phyloP scores from a whole-genome alignment of 2,329 filamentous ascomycete species.

The Huntiella moniliformis region DNA sequence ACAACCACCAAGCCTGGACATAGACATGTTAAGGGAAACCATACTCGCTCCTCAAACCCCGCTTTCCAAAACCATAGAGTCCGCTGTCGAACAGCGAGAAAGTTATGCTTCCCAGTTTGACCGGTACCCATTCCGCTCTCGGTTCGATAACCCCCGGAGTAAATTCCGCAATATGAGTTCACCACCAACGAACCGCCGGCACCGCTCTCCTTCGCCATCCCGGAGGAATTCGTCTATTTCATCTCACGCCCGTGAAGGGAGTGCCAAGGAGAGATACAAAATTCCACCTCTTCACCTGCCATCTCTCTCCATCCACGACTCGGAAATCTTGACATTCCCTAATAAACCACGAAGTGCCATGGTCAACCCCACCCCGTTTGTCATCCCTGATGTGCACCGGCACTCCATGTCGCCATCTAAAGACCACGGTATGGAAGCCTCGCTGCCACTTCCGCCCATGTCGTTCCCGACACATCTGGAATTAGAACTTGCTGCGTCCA shows the following conservation, averaged over 20 bases:
- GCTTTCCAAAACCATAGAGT: background rate
- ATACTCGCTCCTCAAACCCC: background rate
- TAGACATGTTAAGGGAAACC: background rate
- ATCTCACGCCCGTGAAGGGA: background rate
- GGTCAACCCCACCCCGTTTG: slow-evolving; percentile 20
- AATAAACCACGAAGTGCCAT: slow-evolving; percentile 21
- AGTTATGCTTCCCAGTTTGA: background rate
- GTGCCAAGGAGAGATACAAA: background rate
- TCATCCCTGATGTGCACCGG: slow-evolving; percentile 8
- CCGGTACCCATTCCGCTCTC: background rate
- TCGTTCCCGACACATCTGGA: slow-evolving; percentile 47
- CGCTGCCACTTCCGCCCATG: slow-evolving; percentile 45
- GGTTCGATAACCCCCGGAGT: slow-evolving; percentile 3
- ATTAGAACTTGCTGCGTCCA: slow-evolving; percentile 41
- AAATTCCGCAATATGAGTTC: slow-evolving; percentile 8
- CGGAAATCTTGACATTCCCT: slow-evolving; percentile 17
- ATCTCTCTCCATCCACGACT: slow-evolving; percentile 34
- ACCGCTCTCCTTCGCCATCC: slow-evolving; percentile 3
- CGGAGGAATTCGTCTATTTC: background rate
- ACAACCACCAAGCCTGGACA: background rate
- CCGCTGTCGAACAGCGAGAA: background rate
- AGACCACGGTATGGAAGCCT: slow-evolving; percentile 18
- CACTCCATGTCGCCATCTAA: no score
- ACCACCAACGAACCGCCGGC: slow-evolving; percentile 5
- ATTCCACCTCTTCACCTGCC: slow-evolving; percentile 16